Percentiles rank a stretch among this genome's conserved stretches.
Evolutionary conservation across 208 protist species (phyloP).

Genomic region (Trypanosoma lewisi): DNA sequence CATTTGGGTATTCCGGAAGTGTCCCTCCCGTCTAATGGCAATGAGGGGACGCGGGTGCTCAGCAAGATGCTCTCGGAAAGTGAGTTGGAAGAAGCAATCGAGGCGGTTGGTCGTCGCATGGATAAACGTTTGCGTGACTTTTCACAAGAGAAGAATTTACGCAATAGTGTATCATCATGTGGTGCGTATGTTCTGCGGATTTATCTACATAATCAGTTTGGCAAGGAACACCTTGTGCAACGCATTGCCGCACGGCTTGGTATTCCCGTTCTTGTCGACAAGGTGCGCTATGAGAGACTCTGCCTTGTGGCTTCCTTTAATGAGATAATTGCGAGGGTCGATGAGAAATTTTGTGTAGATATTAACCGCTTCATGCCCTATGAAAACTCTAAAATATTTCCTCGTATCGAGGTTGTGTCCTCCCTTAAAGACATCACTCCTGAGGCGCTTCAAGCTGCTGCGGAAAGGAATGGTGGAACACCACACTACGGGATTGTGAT

Average conservation of each 20-base stretch:
- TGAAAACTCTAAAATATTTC: slow-evolving; percentile 33
- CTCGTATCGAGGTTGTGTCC: slow-evolving; percentile 63
- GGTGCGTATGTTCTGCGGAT: slow-evolving; percentile 59
- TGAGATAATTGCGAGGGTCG: slow-evolving; percentile 11
- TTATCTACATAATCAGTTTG: slow-evolving; percentile 84
- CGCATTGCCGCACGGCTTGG: slow-evolving; percentile 50
- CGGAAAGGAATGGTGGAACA: slow-evolving; percentile 19
- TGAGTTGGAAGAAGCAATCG: slow-evolving; percentile 68
- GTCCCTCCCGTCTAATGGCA: neutral
- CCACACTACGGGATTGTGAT: slow-evolving; percentile 74
- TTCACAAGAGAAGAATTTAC: neutral
- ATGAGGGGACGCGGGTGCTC: slow-evolving; percentile 32
- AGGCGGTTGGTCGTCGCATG: slow-evolving; percentile 68
- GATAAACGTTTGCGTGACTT: slow-evolving; percentile 38
- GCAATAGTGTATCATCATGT: neutral
- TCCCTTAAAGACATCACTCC: slow-evolving; percentile 33
- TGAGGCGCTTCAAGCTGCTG: slow-evolving; percentile 32
- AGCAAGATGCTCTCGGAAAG: slow-evolving; percentile 57
- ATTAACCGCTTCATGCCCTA: slow-evolving; percentile 20
- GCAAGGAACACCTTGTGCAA: slow-evolving; percentile 74
- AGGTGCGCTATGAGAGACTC: slow-evolving; percentile 47
- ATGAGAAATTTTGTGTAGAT: slow-evolving; percentile 16
- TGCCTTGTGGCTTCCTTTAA: slow-evolving; percentile 37
- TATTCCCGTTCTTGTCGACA: slow-evolving; percentile 53
- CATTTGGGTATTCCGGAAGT: slow-evolving; percentile 42